Conservation (phyloP, 1,139 yeast genomes). For the Casaregolazyma lundiana region DNA sequence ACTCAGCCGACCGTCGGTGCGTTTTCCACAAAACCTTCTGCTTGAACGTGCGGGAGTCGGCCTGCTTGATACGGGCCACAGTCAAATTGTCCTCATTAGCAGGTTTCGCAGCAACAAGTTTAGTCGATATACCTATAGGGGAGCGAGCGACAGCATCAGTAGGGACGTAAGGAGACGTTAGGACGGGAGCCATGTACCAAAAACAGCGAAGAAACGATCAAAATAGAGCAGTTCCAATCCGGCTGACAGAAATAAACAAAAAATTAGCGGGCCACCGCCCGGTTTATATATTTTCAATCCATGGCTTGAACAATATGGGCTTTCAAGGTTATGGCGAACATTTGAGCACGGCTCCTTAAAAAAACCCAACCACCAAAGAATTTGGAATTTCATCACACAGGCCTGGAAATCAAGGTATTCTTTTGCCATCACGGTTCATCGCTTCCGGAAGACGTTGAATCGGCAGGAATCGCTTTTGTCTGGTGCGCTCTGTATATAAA, state of each 20-base stretch:
- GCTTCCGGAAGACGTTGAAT: not conserved
- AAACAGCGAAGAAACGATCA: too few relatives aligned
- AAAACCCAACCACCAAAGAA: not conserved
- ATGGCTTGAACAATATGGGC: not conserved
- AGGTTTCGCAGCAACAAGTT: not conserved
- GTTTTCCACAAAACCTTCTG: slow-evolving; percentile 1
- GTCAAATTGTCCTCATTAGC: too few relatives aligned
- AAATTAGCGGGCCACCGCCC: not conserved
- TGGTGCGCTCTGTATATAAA: not conserved
- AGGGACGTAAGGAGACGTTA: not conserved
- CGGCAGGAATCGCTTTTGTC: not conserved
- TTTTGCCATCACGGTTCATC: not conserved
- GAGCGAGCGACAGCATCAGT: not conserved
- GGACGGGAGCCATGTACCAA: not conserved
- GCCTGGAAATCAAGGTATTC: not conserved
- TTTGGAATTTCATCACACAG: not conserved
- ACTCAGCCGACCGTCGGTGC: slow-evolving; percentile 6
- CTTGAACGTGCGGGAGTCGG: not conserved
- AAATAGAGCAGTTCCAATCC: too few relatives aligned
- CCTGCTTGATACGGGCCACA: not conserved
- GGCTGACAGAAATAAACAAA: too few relatives aligned
- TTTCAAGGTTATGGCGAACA: not conserved
- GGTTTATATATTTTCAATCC: not conserved
- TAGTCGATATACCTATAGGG: not conserved
- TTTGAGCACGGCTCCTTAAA: not conserved